Conservation (phyloP, 179 eudicot species). For the Drosera spatulata region DNA sequence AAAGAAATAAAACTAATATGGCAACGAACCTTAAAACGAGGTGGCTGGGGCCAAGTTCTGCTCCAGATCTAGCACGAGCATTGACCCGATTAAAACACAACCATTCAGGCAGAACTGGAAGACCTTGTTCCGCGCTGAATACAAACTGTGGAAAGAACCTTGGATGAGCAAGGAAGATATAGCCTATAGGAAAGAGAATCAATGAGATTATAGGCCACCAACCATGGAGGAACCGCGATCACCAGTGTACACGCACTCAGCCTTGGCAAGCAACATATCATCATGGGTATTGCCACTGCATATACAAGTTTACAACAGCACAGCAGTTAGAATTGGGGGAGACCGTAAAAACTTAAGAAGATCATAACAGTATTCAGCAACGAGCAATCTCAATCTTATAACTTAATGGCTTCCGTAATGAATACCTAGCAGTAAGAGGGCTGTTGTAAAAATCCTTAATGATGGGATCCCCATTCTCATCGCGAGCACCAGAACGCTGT, state of each 20-base stretch:
- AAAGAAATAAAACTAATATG: too few species aligned
- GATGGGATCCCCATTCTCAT: conserved; percentile 81
- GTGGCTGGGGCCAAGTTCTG: conserved; percentile 63
- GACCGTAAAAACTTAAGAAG: too few species aligned
- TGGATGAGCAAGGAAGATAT: conserved; percentile 6
- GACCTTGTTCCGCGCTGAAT: conserved; percentile 92
- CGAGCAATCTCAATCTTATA: too few species aligned
- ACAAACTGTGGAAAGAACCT: conserved; percentile 49
- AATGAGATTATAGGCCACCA: conserved; percentile 12
- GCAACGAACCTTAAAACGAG: conserved; percentile 55
- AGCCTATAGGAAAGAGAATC: not conserved
- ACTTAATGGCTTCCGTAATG: not conserved
- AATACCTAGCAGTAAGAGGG: conserved; percentile 90
- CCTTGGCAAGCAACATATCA: conserved; percentile 77
- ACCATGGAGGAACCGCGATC: conserved; percentile 97
- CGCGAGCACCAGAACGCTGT: conserved; percentile 94
- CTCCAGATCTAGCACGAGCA: conserved; percentile 84
- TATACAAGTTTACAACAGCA: conserved; percentile 1
- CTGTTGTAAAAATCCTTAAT: conserved; percentile 78
- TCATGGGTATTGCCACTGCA: conserved; percentile 87
- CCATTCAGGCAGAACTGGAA: conserved; percentile 91
- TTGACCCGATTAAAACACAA: conserved; percentile 73
- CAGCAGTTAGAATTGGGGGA: not conserved
- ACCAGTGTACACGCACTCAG: conserved; percentile 13
- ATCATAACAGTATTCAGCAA: too few species aligned